Percentiles rank a stretch among this genome's conserved stretches.
Evolutionary conservation across 2,329 filamentous ascomycete species (phyloP).

Genomic region (Madurella fahalii): DNA sequence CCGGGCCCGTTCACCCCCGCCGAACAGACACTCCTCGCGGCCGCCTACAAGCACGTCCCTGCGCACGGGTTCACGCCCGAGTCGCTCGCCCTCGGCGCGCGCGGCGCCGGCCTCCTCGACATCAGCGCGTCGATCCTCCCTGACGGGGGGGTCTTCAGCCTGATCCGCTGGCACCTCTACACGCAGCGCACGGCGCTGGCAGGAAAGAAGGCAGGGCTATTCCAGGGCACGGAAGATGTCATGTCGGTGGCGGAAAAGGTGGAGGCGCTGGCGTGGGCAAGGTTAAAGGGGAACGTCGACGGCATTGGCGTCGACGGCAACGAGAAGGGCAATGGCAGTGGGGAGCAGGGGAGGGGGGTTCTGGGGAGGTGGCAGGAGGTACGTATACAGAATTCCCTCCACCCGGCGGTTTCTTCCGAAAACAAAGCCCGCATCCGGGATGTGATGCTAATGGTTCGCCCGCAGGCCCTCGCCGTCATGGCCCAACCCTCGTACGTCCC

Average conservation of each 20-base stretch:
- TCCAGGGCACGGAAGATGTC: conserved; percentile 30
- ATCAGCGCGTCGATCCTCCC: conserved; percentile 81
- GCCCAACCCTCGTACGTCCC: conserved; percentile 76
- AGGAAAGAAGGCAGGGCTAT: conserved; percentile 35
- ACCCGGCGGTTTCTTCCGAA: no score
- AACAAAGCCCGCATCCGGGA: no score
- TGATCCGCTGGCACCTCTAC: conserved; percentile 74
- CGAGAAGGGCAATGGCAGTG: no score
- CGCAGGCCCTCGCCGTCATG: conserved; percentile 82
- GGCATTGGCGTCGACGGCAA: neutral
- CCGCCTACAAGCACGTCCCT: conserved; percentile 76
- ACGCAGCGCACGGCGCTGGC: conserved; percentile 61
- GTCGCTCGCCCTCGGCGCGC: conserved; percentile 71
- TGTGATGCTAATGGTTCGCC: no score
- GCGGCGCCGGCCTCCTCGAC: conserved; percentile 80
- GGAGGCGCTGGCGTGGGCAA: conserved; percentile 67
- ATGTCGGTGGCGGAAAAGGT: conserved; percentile 57
- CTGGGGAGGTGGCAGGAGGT: conserved; percentile 85
- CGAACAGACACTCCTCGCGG: conserved; percentile 73
- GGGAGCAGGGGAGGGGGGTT: conserved; percentile 35
- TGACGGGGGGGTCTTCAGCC: conserved; percentile 66
- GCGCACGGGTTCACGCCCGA: conserved; percentile 74
- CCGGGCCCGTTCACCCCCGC: conserved; percentile 59
- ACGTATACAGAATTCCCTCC: conserved; percentile 27
- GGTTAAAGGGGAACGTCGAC: conserved; percentile 68